phyloP scores from a whole-genome alignment of 805 yeast genomes.

The Lipomyces sp. region DNA sequence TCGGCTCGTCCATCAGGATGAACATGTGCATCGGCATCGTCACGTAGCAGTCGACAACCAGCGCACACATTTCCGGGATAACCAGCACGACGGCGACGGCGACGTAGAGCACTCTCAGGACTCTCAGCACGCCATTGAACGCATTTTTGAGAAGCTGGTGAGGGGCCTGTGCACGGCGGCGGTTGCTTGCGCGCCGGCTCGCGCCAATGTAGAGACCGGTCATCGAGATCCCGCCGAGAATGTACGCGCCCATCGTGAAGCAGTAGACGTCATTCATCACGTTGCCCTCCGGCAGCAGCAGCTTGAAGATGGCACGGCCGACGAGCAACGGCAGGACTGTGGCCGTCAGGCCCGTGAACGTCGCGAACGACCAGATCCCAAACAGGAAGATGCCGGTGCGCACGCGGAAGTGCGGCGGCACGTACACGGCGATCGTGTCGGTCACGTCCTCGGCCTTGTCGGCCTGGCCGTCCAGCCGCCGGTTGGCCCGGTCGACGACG shows the following conservation, averaged over 20 bases:
- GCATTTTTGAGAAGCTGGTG: neutral
- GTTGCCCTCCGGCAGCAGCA: constrained; percentile 4
- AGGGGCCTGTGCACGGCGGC: neutral
- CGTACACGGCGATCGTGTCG: constrained; percentile 63
- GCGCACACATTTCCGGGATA: constrained; percentile 17
- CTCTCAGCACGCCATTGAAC: neutral
- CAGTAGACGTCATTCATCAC: constrained; percentile 30
- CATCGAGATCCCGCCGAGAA: constrained; percentile 9
- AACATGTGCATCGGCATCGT: constrained; percentile 4
- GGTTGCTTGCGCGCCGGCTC: constrained; percentile 1
- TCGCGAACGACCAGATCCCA: constrained; percentile 47
- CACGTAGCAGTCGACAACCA: constrained; percentile 23
- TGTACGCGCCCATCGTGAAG: constrained; percentile 30
- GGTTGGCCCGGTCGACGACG: constrained; percentile 77
- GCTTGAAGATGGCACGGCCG: constrained; percentile 31
- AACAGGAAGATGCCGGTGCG: constrained; percentile 53
- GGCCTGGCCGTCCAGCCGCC: constrained; percentile 45
- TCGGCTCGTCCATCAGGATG: constrained; percentile 10
- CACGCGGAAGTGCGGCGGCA: constrained; percentile 71
- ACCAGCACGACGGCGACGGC: constrained; percentile 6
- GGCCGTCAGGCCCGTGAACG: constrained; percentile 28
- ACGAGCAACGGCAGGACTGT: constrained; percentile 34
- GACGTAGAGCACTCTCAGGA: neutral
- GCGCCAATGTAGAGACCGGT: constrained; percentile 3
- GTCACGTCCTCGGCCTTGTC: constrained; percentile 45